Evolutionary conservation across 768 basidiomycete genomes (phyloP).

Genomic region (Lactarius indigo): DNA sequence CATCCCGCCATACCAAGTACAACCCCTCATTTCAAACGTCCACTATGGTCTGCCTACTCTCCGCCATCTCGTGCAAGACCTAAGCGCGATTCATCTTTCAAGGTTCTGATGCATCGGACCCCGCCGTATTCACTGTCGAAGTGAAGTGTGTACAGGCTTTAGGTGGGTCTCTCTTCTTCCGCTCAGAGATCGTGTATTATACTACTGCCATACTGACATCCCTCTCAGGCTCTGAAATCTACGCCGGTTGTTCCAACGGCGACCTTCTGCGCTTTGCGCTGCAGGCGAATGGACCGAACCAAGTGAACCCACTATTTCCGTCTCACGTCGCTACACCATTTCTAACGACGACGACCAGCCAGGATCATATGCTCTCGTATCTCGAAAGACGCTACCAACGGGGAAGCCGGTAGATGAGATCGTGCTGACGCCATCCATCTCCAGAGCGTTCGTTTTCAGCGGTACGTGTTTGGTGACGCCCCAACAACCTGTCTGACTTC

Average conservation of each 20-base stretch:
- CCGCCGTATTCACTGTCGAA: slow-evolving; percentile 1
- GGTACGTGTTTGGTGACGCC: slow-evolving; percentile 43
- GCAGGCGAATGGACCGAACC: slow-evolving; percentile 54
- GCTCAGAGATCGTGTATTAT: not conserved
- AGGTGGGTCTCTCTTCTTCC: slow-evolving; percentile 20
- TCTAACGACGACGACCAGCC: slow-evolving; percentile 19
- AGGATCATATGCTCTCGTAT: slow-evolving; percentile 29
- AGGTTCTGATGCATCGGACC: not conserved
- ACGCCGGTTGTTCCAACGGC: slow-evolving; percentile 83
- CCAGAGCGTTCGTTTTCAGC: slow-evolving; percentile 69
- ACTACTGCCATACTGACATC: not conserved
- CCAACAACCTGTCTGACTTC: slow-evolving; percentile 9
- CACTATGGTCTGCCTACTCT: not conserved
- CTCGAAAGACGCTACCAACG: slow-evolving; percentile 55
- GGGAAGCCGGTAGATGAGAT: slow-evolving; percentile 79
- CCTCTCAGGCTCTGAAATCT: slow-evolving; percentile 70
- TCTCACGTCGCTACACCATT: not conserved
- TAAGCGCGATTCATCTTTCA: not conserved
- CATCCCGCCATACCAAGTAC: slow-evolving; percentile 21
- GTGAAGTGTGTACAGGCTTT: slow-evolving; percentile 32
- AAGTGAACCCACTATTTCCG: slow-evolving; percentile 19
- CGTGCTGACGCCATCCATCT: slow-evolving; percentile 70
- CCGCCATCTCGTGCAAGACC: not conserved
- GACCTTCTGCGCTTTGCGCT: slow-evolving; percentile 77
- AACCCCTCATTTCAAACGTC: not conserved